Conservation (phyloP, 257 asterid genomes). For the Hygrophila difformis region DNA sequence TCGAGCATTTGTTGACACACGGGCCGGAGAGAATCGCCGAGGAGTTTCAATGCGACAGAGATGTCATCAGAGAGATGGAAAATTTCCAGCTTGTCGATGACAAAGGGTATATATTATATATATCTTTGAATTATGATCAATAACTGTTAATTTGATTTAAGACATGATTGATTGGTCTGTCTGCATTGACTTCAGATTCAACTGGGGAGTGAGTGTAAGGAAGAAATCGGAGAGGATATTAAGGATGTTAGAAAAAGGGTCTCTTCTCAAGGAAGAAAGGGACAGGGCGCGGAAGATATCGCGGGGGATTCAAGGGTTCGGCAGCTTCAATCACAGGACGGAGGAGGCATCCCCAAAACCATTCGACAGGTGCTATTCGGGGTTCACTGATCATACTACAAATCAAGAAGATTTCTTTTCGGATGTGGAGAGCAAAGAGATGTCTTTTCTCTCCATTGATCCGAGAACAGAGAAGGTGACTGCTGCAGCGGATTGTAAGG, state of each 20-base stretch:
- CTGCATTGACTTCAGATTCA: conserved; percentile 35
- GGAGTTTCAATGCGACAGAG: conserved; percentile 63
- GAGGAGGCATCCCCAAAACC: conserved; percentile 28
- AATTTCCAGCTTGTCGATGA: conserved; percentile 65
- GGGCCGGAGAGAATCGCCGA: conserved; percentile 83
- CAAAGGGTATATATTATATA: conserved; percentile 39
- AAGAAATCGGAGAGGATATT: conserved; percentile 58
- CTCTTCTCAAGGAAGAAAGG: conserved; percentile 66
- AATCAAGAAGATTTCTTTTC: too few species aligned
- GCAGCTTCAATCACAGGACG: conserved; percentile 48
- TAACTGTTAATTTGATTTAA: neutral
- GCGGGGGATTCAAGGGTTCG: conserved; percentile 85
- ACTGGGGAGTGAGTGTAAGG: conserved; percentile 75
- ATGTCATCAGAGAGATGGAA: conserved; percentile 43
- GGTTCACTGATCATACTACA: conserved; percentile 34
- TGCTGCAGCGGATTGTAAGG: too few species aligned
- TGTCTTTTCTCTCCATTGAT: too few species aligned
- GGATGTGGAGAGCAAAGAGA: too few species aligned
- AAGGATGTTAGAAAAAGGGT: conserved; percentile 55
- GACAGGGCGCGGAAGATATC: conserved; percentile 53
- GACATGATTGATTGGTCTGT: neutral
- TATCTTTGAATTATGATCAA: neutral
- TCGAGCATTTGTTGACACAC: conserved; percentile 80
- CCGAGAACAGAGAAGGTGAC: too few species aligned
- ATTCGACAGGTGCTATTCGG: conserved; percentile 48